These are phyloP conservation scores for Vanrija pseudolonga DNA, from an alignment of 1,284 basidiomycete genomes.

Conservation along the genomic window DNA sequence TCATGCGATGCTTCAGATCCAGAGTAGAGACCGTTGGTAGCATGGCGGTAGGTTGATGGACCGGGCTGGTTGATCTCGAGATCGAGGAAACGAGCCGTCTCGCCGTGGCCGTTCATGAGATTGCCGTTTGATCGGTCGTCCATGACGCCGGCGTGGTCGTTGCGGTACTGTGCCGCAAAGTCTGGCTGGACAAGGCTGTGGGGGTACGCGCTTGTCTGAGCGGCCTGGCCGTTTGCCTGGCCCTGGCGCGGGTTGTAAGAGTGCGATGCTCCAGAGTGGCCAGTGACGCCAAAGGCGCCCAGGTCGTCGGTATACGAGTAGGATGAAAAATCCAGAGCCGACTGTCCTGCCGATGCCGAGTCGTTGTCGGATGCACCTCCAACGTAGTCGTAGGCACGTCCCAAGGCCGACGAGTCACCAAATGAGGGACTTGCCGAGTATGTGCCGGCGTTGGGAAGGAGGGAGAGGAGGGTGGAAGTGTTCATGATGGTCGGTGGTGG, in stretches of 20 bases:
- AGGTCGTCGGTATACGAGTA: constrained; percentile 12
- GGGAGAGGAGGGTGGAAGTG: constrained; percentile 13
- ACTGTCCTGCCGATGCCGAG: constrained; percentile 1
- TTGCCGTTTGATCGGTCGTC: constrained; percentile 5
- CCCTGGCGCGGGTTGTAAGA: background rate
- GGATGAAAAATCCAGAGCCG: constrained; percentile 5
- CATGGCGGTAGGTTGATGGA: constrained; percentile 26
- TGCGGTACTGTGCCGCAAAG: constrained; percentile 14
- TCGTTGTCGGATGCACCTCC: constrained; percentile 13
- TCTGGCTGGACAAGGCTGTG: constrained; percentile 16
- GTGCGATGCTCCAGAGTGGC: constrained; percentile 2
- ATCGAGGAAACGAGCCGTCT: constrained; percentile 29
- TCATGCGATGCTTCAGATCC: constrained; percentile 15
- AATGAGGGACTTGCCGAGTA: constrained; percentile 9
- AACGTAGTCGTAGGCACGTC: constrained; percentile 15
- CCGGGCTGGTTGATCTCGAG: constrained; percentile 30
- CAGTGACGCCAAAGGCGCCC: constrained; percentile 2
- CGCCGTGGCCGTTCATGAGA: constrained; percentile 11
- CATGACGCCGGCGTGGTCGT: constrained; percentile 5
- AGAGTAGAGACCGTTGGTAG: constrained; percentile 4
- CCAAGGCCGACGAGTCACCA: constrained; percentile 5
- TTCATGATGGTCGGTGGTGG: constrained; percentile 8
- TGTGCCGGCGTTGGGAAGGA: constrained; percentile 14
- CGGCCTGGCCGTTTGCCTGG: background rate
- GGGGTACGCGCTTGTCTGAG: constrained; percentile 4